Conservation (phyloP, 2,329 filamentous ascomycete genomes). For the Penicillium sp. region DNA sequence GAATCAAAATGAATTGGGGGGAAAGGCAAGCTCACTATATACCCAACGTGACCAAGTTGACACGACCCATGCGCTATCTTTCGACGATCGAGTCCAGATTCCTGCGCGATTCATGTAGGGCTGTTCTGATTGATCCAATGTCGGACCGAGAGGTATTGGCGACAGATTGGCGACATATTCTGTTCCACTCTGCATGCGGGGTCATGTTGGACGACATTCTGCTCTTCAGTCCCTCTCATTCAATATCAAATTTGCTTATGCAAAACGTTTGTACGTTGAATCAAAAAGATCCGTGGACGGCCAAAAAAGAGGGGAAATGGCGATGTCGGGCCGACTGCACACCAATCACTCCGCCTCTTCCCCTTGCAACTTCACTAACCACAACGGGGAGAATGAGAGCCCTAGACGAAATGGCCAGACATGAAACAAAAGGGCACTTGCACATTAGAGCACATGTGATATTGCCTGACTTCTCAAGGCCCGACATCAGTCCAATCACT, state of each 20-base stretch:
- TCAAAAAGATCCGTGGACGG: not conserved
- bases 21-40: not conserved
- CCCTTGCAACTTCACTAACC: not conserved
- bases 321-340: slow-evolving; percentile 3
- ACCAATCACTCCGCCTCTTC: not conserved
- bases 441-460: no score
- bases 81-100: slow-evolving; percentile 1
- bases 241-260: no score
- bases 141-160: slow-evolving; percentile 2
- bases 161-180: no score
- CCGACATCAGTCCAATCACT: slow-evolving; percentile 4
- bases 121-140: slow-evolving; percentile 3
- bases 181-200: not conserved
- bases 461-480: not conserved
- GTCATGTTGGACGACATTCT: not conserved
- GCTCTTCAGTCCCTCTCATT: not conserved
- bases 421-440: not conserved
- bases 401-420: not conserved
- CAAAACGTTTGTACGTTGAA: no score
- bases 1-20: not conserved
- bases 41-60: not conserved
- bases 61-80: not conserved
- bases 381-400: not conserved
- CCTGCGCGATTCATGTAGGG: not conserved
- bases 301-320: not conserved